phyloP scores from a whole-genome alignment of 2,329 filamentous ascomycete genomes.

The Verruconis gallopava region DNA sequence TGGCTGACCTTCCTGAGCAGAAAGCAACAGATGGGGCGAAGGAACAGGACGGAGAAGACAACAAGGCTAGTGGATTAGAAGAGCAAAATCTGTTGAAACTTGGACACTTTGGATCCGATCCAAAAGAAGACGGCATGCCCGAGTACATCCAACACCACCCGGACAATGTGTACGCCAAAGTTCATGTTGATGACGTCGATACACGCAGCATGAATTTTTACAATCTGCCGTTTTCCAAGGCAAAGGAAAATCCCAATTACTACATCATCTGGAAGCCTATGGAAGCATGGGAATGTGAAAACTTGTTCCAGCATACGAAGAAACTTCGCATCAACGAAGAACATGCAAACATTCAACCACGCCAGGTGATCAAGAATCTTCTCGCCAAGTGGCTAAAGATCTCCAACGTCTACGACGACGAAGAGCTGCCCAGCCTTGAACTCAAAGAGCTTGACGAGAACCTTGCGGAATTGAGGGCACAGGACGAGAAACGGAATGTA shows the following conservation, averaged over 20 bases:
- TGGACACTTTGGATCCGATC: constrained; percentile 4
- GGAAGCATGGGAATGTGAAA: constrained; percentile 9
- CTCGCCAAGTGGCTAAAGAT: constrained; percentile 3
- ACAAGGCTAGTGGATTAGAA: background rate
- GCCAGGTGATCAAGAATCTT: background rate
- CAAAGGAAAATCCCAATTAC: constrained; percentile 8
- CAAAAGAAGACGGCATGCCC: constrained; percentile 7
- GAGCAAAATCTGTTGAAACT: constrained; percentile 2
- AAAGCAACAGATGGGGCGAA: background rate
- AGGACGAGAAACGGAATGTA: constrained; percentile 7
- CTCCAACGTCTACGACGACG: background rate
- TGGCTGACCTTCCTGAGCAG: background rate
- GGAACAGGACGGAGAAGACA: background rate
- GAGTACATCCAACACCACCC: constrained; percentile 2
- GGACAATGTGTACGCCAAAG: constrained; percentile 15
- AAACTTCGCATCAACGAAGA: constrained; percentile 10
- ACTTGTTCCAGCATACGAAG: constrained; percentile 9
- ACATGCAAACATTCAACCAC: constrained; percentile 5
- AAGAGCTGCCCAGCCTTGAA: no score
- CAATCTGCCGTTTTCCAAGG: constrained; percentile 4
- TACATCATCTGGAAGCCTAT: constrained; percentile 10
- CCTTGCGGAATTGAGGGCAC: constrained; percentile 4
- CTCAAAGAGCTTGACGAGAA: constrained; percentile 8
- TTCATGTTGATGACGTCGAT: constrained; percentile 6
- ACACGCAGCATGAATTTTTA: constrained; percentile 4